Evolutionary conservation across 1,284 basidiomycete species (phyloP), one percentile per base, ranked within the genome.

Genomic region (Acaromyces ingoldii): DNA sequence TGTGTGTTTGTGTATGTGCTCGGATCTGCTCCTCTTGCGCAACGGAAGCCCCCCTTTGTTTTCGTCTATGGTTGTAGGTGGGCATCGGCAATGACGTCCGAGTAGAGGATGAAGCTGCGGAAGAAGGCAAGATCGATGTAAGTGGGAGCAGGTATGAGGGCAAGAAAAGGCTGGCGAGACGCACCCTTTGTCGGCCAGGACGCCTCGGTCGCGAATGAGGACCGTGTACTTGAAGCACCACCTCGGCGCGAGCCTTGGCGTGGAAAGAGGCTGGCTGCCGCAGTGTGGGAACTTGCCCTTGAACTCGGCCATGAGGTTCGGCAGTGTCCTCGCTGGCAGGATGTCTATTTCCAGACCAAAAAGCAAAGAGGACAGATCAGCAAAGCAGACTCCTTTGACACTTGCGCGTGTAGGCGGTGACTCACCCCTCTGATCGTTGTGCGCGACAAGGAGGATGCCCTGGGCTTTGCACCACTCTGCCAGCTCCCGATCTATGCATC

Each of bases 191-290:
- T 70, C 67, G 4, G 66, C 67, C 15, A 70, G 36, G 4, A 70
- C 60, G 2, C 67, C 67, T 15, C 67, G 48, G 29, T 67, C 64
- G 15, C 64, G 57, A 36, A 70, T 70, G 19, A 70, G 29, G 3
- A 65, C 62, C 1, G 65, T 63, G 43, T 68, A 68, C 51, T 70
- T 66, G 42, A 70, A 41, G 1, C 58, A 63, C 67, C 67, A 70
- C 19, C 57, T 58, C 1, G 67, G 48, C 6, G 37, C 41, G 3
- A 58, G 49, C 28, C 43, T n/a, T 21, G 58, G 55, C 19, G 49
- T 21, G 10, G 53, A 22, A 13, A n/a, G n/a, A n/a, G n/a, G n/a
- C n/a, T n/a, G n/a, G n/a, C n/a, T n/a, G n/a, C n/a, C n/a, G n/a
- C n/a, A n/a, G n/a, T 57, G 34, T 6, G 68, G 68, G 13, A 69